These are phyloP conservation scores for Puccinia novopanici DNA, from an alignment of 1,284 basidiomycete genomes.

Conservation along the genomic window DNA sequence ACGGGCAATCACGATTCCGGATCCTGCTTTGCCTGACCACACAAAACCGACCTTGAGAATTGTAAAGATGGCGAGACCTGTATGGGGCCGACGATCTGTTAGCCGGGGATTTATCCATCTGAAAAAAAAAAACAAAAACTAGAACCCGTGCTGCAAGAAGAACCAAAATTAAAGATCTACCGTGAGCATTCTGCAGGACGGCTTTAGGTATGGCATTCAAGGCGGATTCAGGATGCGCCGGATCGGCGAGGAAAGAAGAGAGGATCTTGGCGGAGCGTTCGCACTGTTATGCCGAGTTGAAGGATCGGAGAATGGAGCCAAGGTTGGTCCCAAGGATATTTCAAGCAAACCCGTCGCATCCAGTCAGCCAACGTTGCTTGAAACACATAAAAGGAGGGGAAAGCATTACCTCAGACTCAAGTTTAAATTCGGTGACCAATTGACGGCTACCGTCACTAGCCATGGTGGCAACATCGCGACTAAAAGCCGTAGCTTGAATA, in stretches of 20 bases:
- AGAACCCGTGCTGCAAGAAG: neutral
- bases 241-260: conserved; percentile 70
- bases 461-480: conserved; percentile 43
- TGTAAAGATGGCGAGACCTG: conserved; percentile 85
- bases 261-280: conserved; percentile 41
- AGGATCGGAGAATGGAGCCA: neutral
- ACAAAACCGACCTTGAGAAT: conserved; percentile 67
- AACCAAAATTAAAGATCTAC: neutral
- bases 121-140: no score
- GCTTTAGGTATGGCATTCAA: conserved; percentile 94
- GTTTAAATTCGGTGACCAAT: conserved; percentile 44
- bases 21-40: conserved; percentile 58
- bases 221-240: conserved; percentile 81
- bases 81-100: neutral
- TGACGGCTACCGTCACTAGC: conserved; percentile 45
- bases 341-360: neutral
- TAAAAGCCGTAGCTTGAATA: conserved; percentile 45
- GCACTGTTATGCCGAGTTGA: neutral
- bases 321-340: neutral
- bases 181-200: conserved; percentile 80
- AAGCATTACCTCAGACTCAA: conserved; percentile 33
- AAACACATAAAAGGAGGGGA: neutral
- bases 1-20: conserved; percentile 88
- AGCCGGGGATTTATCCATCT: neutral
- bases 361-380: neutral